These are phyloP conservation scores for Trichoderma erinaceum DNA, from an alignment of 495 filamentous ascomycete genomes.

Conservation along the genomic window DNA sequence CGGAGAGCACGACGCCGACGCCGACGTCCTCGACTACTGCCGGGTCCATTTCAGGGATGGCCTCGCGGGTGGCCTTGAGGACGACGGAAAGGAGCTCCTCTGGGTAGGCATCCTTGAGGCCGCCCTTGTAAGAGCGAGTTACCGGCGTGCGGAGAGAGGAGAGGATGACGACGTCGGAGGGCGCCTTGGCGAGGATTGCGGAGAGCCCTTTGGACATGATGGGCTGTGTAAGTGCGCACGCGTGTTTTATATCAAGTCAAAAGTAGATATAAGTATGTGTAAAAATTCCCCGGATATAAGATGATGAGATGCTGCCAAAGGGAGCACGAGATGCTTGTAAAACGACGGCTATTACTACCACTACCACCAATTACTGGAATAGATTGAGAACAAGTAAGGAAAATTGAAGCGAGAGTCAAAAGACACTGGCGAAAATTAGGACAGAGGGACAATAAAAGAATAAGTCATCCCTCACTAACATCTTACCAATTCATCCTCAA, in stretches of 20 bases:
- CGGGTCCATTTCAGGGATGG: conserved; percentile 62
- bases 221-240: not conserved
- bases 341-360: not conserved
- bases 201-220: conserved; percentile 48
- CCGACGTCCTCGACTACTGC: conserved; percentile 69
- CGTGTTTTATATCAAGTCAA: not conserved
- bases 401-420: not conserved
- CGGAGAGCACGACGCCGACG: conserved; percentile 81
- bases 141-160: conserved; percentile 83
- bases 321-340: not conserved
- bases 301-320: not conserved
- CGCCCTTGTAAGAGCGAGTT: conserved; percentile 73
- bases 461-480: no score
- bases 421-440: no score
- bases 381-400: not conserved
- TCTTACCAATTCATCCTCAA: no score
- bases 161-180: conserved; percentile 80
- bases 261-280: not conserved
- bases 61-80: conserved; percentile 72
- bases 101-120: conserved; percentile 81
- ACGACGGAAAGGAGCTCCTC: conserved; percentile 80
- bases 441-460: no score
- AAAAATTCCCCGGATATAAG: not conserved
- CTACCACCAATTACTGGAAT: not conserved
- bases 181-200: conserved; percentile 72